These are phyloP conservation scores for Thelephora terrestris DNA, from an alignment of 1,284 basidiomycete species.

Conservation along the genomic window DNA sequence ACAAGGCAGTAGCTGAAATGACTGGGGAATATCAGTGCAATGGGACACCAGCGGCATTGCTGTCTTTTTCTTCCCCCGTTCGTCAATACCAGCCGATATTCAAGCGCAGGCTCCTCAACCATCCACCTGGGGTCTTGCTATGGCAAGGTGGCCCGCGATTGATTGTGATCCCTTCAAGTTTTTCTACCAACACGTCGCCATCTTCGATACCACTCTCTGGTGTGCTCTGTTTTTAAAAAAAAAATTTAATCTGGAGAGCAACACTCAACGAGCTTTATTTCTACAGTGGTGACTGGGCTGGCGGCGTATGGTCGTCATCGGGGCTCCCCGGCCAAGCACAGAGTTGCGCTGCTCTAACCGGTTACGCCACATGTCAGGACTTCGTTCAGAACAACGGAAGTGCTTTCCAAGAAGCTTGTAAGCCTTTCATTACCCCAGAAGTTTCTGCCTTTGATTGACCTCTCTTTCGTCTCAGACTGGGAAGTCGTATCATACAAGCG, in stretches of 20 bases:
- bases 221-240: conserved; percentile 27
- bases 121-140: conserved; percentile 61
- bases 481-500: conserved; percentile 64
- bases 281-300: conserved; percentile 82
- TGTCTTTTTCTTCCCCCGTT: conserved; percentile 74
- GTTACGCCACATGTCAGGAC: conserved; percentile 65
- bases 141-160: conserved; percentile 64
- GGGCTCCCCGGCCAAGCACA: conserved; percentile 71
- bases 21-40: conserved; percentile 44
- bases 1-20: conserved; percentile 1
- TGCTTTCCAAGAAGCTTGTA: conserved; percentile 71
- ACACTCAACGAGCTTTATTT: conserved; percentile 1
- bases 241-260: too few species aligned
- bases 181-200: conserved; percentile 67
- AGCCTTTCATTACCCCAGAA: conserved; percentile 23
- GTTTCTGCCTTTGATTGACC: conserved; percentile 4
- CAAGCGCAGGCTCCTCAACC: conserved; percentile 56
- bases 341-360: conserved; percentile 77
- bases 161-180: conserved; percentile 64
- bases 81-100: conserved; percentile 67
- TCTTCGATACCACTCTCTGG: conserved; percentile 80
- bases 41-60: conserved; percentile 68
- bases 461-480: conserved; percentile 44
- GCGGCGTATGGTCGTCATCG: conserved; percentile 58
- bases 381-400: conserved; percentile 66